Base-by-base conservation (phyloP, 768 basidiomycete species). In the Cyathus striatus region DNA sequence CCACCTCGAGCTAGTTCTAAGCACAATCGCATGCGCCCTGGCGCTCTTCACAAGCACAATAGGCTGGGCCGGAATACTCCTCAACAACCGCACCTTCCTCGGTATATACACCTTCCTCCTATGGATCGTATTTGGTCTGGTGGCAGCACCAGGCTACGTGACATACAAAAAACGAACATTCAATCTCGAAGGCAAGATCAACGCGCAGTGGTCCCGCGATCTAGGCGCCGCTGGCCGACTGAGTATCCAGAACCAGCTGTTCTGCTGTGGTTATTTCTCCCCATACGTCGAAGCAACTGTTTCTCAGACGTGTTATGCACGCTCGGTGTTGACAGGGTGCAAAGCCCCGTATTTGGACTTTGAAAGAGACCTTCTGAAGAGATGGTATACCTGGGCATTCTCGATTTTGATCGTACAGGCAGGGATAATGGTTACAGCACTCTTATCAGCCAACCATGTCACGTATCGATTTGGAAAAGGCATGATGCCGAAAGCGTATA, bases 381-480 rank as follows among this genome's bases (percentile, higher is more conserved):
- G 72, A 10, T 90, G 86, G 86, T 90, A 78, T 56, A 73, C 67
- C 9, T 63, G 69, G 33, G 66, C 75, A 2, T 91, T 90, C 58
- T 52, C 73, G 21, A 56, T 88, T 44, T 86, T 85, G 4, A 85
- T 83, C 0, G 58, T 76, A n/a, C 84, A 90, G 43, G 59, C 91
- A 35, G 51, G 54, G 13, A 70, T 81, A 52, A 89, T 89, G 62
- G 39, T 86, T 40, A 65, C 73, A 1, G 79, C 73, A 2, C 63
- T 90, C 38, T 59, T 90, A 27, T 90, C 85, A 61, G 76, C 79
- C 4, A 87, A 88, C 62, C 87, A 91, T 51, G 78, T 91, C 59
- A 90, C 87, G 37, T 90, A 90, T 53, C 68, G 88, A 24, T 90
- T 91, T 59, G 87, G 88, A 0, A 91, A 91, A 66, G 89, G 90